These are phyloP conservation scores for Paraglomus brasilianum DNA, from an alignment of 192 early-diverging fungal species.

Conservation along the genomic window DNA sequence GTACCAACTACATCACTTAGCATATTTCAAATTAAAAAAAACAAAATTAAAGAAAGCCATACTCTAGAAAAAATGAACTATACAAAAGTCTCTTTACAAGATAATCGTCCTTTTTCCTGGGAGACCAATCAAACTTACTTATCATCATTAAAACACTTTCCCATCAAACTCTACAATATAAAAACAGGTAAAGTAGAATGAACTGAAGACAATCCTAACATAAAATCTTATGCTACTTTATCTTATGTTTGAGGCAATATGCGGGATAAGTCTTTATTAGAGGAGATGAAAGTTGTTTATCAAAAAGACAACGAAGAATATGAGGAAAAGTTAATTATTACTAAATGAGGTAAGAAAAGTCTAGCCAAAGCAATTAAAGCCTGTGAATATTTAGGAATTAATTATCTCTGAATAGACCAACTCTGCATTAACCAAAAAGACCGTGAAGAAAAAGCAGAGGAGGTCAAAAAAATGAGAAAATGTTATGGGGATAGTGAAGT, in stretches of 20 bases:
- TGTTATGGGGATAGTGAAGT: background rate
- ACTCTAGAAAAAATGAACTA: background rate
- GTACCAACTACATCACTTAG: background rate
- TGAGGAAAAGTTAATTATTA: background rate
- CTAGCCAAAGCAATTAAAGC: slow-evolving; percentile 4
- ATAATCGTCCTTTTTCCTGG: too few species aligned
- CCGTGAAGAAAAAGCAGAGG: background rate
- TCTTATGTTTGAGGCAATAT: slow-evolving; percentile 7
- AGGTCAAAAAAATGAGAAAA: slow-evolving; percentile 20
- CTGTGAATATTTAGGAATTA: slow-evolving; percentile 3
- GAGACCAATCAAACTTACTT: too few species aligned
- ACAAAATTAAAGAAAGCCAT: slow-evolving; percentile 4
- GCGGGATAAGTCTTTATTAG: too few species aligned
- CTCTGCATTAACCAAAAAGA: background rate
- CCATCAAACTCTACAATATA: slow-evolving; percentile 9
- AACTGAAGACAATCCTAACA: slow-evolving; percentile 4
- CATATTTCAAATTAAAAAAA: background rate
- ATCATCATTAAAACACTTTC: background rate
- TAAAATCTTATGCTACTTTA: slow-evolving; percentile 16
- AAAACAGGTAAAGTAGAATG: background rate
- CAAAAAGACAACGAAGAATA: background rate
- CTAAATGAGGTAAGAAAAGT: background rate
- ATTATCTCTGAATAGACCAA: slow-evolving; percentile 19
- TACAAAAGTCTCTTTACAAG: background rate
- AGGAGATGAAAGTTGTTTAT: too few species aligned